phyloP scores from a whole-genome alignment of 805 yeast species.

The Ogataea naganishii region DNA sequence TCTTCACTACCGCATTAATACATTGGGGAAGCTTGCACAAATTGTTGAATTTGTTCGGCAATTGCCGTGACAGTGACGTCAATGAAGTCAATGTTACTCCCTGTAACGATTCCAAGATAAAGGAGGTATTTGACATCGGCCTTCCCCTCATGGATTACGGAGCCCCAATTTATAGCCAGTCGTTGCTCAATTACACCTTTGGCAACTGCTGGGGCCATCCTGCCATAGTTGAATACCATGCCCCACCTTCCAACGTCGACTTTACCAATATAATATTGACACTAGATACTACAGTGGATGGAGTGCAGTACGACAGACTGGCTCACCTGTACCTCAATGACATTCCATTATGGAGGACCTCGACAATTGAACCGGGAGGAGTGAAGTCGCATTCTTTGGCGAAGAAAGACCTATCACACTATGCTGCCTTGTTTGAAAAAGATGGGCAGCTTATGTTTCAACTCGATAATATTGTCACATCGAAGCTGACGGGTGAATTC shows the following conservation, averaged over 20 bases:
- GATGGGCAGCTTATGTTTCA: constrained; percentile 41
- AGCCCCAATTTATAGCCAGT: constrained; percentile 29
- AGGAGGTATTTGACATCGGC: constrained; percentile 24
- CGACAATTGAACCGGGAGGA: constrained; percentile 74
- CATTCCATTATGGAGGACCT: constrained; percentile 72
- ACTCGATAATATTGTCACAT: constrained; percentile 54
- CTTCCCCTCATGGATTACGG: constrained; percentile 21
- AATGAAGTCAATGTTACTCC: too few species aligned
- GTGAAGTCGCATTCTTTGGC: constrained; percentile 35
- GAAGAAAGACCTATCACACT: constrained; percentile 59
- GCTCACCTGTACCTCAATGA: constrained; percentile 57
- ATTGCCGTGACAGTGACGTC: too few species aligned
- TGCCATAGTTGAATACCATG: constrained; percentile 27
- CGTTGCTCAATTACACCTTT: constrained; percentile 38
- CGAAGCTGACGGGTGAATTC: constrained; percentile 52
- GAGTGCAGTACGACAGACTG: constrained; percentile 58
- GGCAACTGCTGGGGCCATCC: constrained; percentile 58
- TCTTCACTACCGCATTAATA: too few species aligned
- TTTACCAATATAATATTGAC: constrained; percentile 48
- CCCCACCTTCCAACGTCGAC: constrained; percentile 33
- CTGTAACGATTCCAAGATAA: constrained; percentile 5
- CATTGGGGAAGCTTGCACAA: too few species aligned
- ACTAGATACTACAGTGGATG: constrained; percentile 42
- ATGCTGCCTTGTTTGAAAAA: constrained; percentile 37
- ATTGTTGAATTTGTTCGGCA: too few species aligned